Percentiles rank a stretch among this genome's conserved stretches.
These are phyloP conservation scores for Silene coronaria DNA, from an alignment of 179 eudicot genomes.

Conservation along the genomic window DNA sequence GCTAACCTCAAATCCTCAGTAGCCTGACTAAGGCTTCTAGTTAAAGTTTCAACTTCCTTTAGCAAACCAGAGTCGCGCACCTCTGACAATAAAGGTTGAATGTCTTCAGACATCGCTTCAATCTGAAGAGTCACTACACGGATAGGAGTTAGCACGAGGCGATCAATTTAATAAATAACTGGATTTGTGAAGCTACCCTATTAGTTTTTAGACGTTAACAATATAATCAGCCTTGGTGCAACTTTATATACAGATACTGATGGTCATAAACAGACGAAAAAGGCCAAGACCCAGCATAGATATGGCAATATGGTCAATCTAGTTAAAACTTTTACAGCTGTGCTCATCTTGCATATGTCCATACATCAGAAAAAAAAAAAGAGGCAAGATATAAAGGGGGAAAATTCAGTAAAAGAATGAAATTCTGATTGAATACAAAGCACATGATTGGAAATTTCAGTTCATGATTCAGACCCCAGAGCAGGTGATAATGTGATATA, in stretches of 20 bases:
- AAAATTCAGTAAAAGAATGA: background rate
- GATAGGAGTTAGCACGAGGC: slow-evolving; percentile 35
- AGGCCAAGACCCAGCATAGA: background rate
- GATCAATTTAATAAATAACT: slow-evolving; percentile 9
- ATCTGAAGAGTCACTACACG: slow-evolving; percentile 74
- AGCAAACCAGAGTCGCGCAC: slow-evolving; percentile 78
- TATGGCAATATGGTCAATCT: background rate
- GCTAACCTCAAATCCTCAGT: slow-evolving; percentile 72
- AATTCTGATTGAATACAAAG: background rate
- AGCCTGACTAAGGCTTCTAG: slow-evolving; percentile 74
- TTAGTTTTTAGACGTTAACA: background rate
- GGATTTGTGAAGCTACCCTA: slow-evolving; percentile 1
- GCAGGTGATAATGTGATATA: too few species aligned
- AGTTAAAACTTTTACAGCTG: background rate
- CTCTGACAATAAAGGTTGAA: slow-evolving; percentile 79
- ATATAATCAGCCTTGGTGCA: background rate
- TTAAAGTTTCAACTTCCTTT: slow-evolving; percentile 75
- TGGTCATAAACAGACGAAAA: background rate
- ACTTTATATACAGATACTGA: background rate
- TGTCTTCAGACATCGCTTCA: slow-evolving; percentile 82
- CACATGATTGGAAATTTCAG: background rate
- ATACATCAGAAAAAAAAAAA: background rate
- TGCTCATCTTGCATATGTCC: background rate
- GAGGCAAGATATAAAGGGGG: background rate
- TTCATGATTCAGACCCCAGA: background rate